These are phyloP conservation scores for Lachnellula cervina DNA, from an alignment of 2,329 filamentous ascomycete species.

Conservation along the genomic window DNA sequence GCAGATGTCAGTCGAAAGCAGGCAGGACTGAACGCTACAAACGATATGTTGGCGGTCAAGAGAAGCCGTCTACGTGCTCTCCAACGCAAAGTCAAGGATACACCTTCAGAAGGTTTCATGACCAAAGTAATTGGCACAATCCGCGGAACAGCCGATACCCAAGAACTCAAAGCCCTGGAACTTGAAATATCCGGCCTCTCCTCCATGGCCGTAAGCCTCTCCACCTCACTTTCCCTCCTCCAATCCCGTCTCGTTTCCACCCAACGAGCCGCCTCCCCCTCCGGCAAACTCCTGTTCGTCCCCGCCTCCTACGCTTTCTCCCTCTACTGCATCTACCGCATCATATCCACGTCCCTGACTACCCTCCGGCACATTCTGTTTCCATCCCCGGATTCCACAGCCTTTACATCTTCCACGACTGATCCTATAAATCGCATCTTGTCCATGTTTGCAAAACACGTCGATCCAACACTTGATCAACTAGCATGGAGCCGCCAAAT, in stretches of 20 bases:
- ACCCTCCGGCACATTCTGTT: slow-evolving; percentile 52
- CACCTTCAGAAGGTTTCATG: slow-evolving; percentile 53
- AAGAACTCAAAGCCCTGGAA: slow-evolving; percentile 58
- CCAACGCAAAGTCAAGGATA: slow-evolving; percentile 56
- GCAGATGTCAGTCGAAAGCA: slow-evolving; percentile 72
- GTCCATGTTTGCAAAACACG: slow-evolving; percentile 74
- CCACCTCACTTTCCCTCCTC: slow-evolving; percentile 59
- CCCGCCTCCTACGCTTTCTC: slow-evolving; percentile 66
- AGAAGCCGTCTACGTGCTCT: slow-evolving; percentile 66
- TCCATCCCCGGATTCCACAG: slow-evolving; percentile 37
- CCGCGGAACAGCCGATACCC: slow-evolving; percentile 54
- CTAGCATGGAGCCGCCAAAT: slow-evolving; percentile 80
- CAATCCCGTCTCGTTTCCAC: slow-evolving; percentile 59
- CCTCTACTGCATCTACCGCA: slow-evolving; percentile 79
- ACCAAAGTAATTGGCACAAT: slow-evolving; percentile 70
- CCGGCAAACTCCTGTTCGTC: slow-evolving; percentile 60
- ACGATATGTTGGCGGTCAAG: slow-evolving; percentile 74
- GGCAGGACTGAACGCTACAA: slow-evolving; percentile 70
- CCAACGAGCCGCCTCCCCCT: slow-evolving; percentile 59
- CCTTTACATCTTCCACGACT: slow-evolving; percentile 52
- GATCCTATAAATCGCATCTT: slow-evolving; percentile 84
- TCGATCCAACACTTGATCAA: slow-evolving; percentile 78
- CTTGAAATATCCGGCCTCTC: slow-evolving; percentile 76
- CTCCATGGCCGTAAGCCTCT: slow-evolving; percentile 70
- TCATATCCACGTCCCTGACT: slow-evolving; percentile 65